Evolutionary conservation across 1,284 basidiomycete species (phyloP), one percentile per base, ranked within the genome.

Genomic region (Blastosporella zonata): DNA sequence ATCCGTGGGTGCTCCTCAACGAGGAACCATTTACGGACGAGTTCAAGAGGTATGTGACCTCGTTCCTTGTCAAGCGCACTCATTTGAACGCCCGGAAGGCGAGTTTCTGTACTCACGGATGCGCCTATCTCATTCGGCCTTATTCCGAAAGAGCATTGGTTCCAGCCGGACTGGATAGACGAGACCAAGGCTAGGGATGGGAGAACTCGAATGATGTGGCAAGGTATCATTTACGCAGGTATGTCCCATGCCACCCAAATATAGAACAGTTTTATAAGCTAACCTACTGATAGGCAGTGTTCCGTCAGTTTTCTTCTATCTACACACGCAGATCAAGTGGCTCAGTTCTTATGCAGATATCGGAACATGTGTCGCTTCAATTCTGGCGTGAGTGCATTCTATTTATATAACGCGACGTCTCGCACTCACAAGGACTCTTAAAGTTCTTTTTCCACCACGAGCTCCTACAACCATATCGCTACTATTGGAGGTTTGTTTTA

Each of bases 321-420:
- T 46, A 25, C 25, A 25, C 12, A n/a, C 23, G 13, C 20, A 33
- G 18, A 9, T 47, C 33, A 28, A 39, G 17, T 33, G 27, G 6
- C 25, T 28, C 3, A 23, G 13, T 35, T 38, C 36, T 31, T 43
- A 42, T 27, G 46, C 57, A 79, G 77, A n/a, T 85, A 85, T 57
- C 74, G 82, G 21, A 84, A 85, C 53, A 82, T 91, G 88, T 93
- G 89, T 64, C 79, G 91, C 38, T 94, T 88, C 69, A 88, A 92
- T 62, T 87, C 87, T 18, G 90, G 90, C 25, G 88, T 87, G 66
- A 63, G 86, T 60, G 12, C 13, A 28, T 35, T 34, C 29, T 46
- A 53, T 46, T 51, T 58, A 50, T 37, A 48, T 45, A 34, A 41
- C 12, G 28, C 37, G 27, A 29, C 44, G n/a, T 34, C 18, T 45